phyloP scores from a whole-genome alignment of 768 basidiomycete species.

The Rhodotorula taiwanensis region DNA sequence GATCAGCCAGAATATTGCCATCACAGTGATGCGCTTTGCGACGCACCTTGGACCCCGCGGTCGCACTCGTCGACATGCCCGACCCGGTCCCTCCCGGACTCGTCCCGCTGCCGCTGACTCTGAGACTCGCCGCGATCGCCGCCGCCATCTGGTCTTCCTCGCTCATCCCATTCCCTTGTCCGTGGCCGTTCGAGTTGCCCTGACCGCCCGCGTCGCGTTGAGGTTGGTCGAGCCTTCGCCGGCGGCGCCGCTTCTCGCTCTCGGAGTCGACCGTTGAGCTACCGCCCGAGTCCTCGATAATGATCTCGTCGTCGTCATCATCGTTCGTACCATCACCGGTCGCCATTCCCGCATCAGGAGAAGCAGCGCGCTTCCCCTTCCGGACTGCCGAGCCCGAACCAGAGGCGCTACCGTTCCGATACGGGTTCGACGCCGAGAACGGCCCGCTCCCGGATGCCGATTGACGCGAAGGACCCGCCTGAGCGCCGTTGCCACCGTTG shows the following conservation, averaged over 20 bases:
- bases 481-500: not conserved
- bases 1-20: not conserved
- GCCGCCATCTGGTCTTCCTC: slow-evolving; percentile 35
- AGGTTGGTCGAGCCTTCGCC: slow-evolving; percentile 5
- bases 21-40: not conserved
- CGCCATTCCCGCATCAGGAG: too few species aligned
- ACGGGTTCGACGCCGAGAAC: too few species aligned
- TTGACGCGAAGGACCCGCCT: not conserved
- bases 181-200: too few species aligned
- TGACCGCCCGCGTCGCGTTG: too few species aligned
- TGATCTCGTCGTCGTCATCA: slow-evolving; percentile 20
- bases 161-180: not conserved
- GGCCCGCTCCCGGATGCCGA: not conserved
- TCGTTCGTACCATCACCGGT: not conserved
- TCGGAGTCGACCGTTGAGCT: slow-evolving; percentile 10
- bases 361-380: slow-evolving; percentile 7
- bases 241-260: slow-evolving; percentile 12
- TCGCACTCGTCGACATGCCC: not conserved
- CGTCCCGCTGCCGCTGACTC: slow-evolving; percentile 11
- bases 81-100: not conserved
- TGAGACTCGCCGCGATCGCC: slow-evolving; percentile 31
- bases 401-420: too few species aligned
- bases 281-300: slow-evolving; percentile 9
- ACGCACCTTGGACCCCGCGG: not conserved
- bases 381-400: too few species aligned